Base-by-base conservation (phyloP, 805 yeast species). In the Torulaspora quercuum region DNA sequence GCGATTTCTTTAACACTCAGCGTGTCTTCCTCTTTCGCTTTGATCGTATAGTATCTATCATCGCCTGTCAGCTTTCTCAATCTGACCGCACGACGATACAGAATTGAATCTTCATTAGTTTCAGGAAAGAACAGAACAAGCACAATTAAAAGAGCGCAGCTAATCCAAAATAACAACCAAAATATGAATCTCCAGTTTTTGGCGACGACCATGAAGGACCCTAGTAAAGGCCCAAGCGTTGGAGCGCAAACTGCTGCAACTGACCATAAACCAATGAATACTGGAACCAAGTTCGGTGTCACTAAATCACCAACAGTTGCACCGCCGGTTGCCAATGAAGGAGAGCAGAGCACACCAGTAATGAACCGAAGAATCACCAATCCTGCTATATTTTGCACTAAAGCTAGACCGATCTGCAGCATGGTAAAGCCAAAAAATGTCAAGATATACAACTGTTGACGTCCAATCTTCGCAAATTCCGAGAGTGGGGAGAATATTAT, bases 281-380 rank as follows among this genome's bases (percentile, higher is more conserved):
- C 43, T 2, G 80, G 76, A 23, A 68, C 53, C 37, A 59, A 59
- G 4, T 75, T 67, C 12, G 65, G 54, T 3, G 53, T 31, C 18
- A 71, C 52, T 30, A 77, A 57, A 52, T 78, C 83, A 19, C 73
- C 70, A 27, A 76, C 53, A 4, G 75, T 63, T 7, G 79, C 83
- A 42, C 76, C 80, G 29, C 80, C 82, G 13, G 78, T 74, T 1
- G 78, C 70, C 34, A 77, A 48, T 12, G 75, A 66, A 2, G 83
- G 81, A 3, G 78, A 68, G 8, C 79, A 72, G 39, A 75, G 68
- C 16, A 78, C 46, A 3, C 84, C 83, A 12, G 70, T 64, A 10
- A 78, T 45, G 40, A 78, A 70, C 34, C 83, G 65, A 29, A 75
- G 56, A 0, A 75, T 66, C 25, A 69, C 62, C 40, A 77, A 57